Conservation (phyloP, 2,329 filamentous ascomycete species). For the Chaetothyriales sp. region DNA sequence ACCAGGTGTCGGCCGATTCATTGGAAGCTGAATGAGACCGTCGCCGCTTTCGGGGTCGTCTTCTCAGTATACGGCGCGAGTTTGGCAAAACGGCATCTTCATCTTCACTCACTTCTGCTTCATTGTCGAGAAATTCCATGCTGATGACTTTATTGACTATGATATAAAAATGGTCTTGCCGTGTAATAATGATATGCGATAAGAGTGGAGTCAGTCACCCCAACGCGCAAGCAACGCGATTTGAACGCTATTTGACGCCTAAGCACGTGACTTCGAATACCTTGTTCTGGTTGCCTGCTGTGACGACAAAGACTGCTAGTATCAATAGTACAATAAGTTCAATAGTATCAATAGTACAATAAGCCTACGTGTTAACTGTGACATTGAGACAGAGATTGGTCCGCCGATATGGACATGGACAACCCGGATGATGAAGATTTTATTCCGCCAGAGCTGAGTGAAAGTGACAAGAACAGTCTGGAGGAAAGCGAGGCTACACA, state of each 20-base stretch:
- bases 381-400: neutral
- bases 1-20: neutral
- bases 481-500: neutral
- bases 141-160: neutral
- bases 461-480: neutral
- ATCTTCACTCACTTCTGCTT: conserved; percentile 1
- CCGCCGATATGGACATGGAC: neutral
- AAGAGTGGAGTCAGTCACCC: neutral
- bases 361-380: neutral
- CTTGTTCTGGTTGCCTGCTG: too few species aligned
- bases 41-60: conserved; percentile 13
- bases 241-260: neutral
- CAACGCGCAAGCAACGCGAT: neutral
- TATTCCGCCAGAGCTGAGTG: neutral
- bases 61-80: conserved; percentile 11
- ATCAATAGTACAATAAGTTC: neutral
- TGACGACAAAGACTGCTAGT: too few species aligned
- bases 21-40: conserved; percentile 2
- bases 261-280: too few species aligned
- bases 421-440: neutral
- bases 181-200: neutral
- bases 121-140: conserved; percentile 12
- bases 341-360: too few species aligned
- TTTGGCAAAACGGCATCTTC: conserved; percentile 9
- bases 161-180: neutral